Conservation (phyloP, 2,329 filamentous ascomycete genomes). For the Rutstroemia sp. region DNA sequence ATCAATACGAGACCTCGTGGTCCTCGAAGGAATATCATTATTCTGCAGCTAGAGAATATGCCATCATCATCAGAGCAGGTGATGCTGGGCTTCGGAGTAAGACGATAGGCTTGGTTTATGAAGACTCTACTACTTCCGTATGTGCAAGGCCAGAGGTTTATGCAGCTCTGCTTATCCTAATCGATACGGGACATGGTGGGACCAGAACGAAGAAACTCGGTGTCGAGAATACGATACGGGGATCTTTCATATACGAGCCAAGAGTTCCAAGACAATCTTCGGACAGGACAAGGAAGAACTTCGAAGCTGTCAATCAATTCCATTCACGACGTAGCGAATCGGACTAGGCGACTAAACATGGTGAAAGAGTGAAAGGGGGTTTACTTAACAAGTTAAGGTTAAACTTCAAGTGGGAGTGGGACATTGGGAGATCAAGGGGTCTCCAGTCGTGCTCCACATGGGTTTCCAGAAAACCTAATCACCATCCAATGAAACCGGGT, state of each 20-base stretch:
- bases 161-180: not conserved
- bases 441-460: not conserved
- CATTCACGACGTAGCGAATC: too few species aligned
- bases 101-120: not conserved
- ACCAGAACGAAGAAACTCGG: too few species aligned
- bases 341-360: too few species aligned
- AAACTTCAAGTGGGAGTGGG: too few species aligned
- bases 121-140: not conserved
- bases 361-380: not conserved
- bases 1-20: constrained; percentile 3
- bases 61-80: not conserved
- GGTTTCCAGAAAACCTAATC: not conserved
- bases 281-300: not conserved
- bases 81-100: not conserved
- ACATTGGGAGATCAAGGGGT: too few species aligned
- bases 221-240: not conserved
- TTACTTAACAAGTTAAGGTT: not conserved
- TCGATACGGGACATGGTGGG: not conserved
- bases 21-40: not conserved
- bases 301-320: too few species aligned
- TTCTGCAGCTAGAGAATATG: not conserved
- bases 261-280: not conserved
- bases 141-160: not conserved
- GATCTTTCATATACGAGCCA: not conserved
- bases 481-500: not conserved